These are phyloP conservation scores for Guyanaporus albipodus DNA, from an alignment of 768 basidiomycete species.

Conservation along the genomic window DNA sequence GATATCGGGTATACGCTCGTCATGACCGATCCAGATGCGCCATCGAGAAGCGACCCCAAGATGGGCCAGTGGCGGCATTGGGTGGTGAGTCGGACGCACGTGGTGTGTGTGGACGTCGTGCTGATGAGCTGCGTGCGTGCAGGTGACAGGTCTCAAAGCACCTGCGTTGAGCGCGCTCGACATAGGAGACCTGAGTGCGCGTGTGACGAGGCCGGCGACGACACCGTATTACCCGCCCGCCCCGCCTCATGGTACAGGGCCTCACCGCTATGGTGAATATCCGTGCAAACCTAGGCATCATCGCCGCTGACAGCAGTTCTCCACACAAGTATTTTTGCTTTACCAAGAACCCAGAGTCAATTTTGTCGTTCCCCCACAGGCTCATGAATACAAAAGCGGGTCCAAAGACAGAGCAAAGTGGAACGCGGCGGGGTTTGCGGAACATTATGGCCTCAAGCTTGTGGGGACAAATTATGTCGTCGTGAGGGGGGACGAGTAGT, in stretches of 20 bases:
- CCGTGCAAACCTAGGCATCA: too few species aligned
- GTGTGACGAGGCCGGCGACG: slow-evolving; percentile 42
- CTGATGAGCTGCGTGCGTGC: not conserved
- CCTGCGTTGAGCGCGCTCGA: slow-evolving; percentile 30
- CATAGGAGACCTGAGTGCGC: slow-evolving; percentile 33
- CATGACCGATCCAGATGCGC: slow-evolving; percentile 59
- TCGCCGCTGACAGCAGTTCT: too few species aligned
- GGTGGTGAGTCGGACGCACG: slow-evolving; percentile 38
- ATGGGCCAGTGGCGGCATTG: slow-evolving; percentile 54
- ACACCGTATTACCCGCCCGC: slow-evolving; percentile 58
- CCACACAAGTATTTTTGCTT: slow-evolving; percentile 46
- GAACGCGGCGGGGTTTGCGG: slow-evolving; percentile 52
- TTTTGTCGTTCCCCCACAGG: slow-evolving; percentile 41
- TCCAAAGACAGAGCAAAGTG: slow-evolving; percentile 48
- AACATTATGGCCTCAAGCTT: slow-evolving; percentile 47
- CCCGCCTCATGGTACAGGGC: slow-evolving; percentile 49
- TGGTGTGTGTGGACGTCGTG: not conserved
- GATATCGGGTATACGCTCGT: slow-evolving; percentile 48
- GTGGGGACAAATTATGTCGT: slow-evolving; percentile 59
- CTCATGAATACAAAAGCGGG: slow-evolving; percentile 43
- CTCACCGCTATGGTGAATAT: slow-evolving; percentile 54
- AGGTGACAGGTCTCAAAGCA: slow-evolving; percentile 40
- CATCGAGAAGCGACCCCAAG: slow-evolving; percentile 45
- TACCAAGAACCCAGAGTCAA: slow-evolving; percentile 51
- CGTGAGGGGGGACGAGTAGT: slow-evolving; percentile 29